These are phyloP conservation scores for Cylindricascospora bacillispora DNA, from an alignment of 1,139 yeast genomes.

Conservation along the genomic window DNA sequence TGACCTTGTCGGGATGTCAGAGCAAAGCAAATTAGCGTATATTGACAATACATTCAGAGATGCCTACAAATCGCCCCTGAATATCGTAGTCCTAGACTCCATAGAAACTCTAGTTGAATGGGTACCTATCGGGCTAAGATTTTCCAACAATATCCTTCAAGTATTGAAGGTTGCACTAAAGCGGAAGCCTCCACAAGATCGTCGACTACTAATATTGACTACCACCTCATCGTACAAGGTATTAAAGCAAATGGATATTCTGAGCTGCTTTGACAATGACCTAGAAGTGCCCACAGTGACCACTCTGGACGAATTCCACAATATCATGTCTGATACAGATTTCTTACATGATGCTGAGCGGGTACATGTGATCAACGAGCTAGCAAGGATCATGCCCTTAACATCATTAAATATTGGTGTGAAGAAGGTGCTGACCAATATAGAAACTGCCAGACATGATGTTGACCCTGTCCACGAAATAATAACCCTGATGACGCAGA, in stretches of 20 bases:
- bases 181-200: conserved; percentile 78
- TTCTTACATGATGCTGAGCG: conserved; percentile 48
- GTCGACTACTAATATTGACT: conserved; percentile 75
- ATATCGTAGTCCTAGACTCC: conserved; percentile 79
- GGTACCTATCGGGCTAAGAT: conserved; percentile 95
- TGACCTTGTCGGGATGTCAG: conserved; percentile 88
- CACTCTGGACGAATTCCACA: conserved; percentile 51
- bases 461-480: conserved; percentile 52
- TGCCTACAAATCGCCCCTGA: conserved; percentile 85
- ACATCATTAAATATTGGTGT: conserved; percentile 57
- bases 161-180: conserved; percentile 71
- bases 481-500: conserved; percentile 36
- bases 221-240: conserved; percentile 80
- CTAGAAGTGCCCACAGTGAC: conserved; percentile 70
- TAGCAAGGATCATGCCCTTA: conserved; percentile 32
- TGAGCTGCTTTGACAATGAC: conserved; percentile 72
- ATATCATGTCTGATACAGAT: conserved; percentile 54
- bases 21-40: conserved; percentile 69
- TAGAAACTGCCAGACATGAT: conserved; percentile 69
- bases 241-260: conserved; percentile 71
- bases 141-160: conserved; percentile 79
- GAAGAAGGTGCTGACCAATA: conserved; percentile 68
- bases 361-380: conserved; percentile 38
- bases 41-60: conserved; percentile 87
- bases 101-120: conserved; percentile 90